phyloP scores from a whole-genome alignment of 306 rosid species.

The Vigna unguiculata region DNA sequence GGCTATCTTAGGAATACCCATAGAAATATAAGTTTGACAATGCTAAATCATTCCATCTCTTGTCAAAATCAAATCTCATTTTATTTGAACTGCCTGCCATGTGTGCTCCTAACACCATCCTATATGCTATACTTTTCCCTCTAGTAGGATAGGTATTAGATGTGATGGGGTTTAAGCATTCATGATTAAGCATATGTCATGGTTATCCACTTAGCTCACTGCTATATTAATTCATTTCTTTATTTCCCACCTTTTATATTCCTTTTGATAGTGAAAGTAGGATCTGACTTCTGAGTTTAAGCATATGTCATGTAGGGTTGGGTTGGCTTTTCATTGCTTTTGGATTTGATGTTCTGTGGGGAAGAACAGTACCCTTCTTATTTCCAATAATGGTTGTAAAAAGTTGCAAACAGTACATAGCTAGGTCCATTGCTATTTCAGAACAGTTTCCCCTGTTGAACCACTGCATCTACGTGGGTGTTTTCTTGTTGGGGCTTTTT shows the following conservation, averaged over 20 bases:
- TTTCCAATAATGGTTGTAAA: conserved; percentile 56
- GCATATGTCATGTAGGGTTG: conserved; percentile 52
- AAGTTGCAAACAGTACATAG: conserved; percentile 44
- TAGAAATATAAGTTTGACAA: conserved; percentile 60
- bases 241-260: conserved; percentile 45
- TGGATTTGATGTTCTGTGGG: conserved; percentile 57
- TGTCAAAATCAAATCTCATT: conserved; percentile 61
- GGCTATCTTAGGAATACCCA: conserved; percentile 55
- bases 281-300: conserved; percentile 40
- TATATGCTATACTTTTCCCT: conserved; percentile 28
- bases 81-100: conserved; percentile 65
- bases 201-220: conserved; percentile 56
- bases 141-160: conserved; percentile 49
- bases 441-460: conserved; percentile 46
- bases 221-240: conserved; percentile 37
- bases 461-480: conserved; percentile 51
- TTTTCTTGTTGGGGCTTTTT: conserved; percentile 60
- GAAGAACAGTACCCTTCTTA: conserved; percentile 44
- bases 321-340: conserved; percentile 51
- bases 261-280: conserved; percentile 49
- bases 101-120: conserved; percentile 55
- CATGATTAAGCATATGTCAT: no score
- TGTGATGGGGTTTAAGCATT: conserved; percentile 41
- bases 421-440: conserved; percentile 44
- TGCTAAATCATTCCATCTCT: conserved; percentile 40